phyloP scores from a whole-genome alignment of 345 rosid genomes.

The Melaleuca alternifolia region DNA sequence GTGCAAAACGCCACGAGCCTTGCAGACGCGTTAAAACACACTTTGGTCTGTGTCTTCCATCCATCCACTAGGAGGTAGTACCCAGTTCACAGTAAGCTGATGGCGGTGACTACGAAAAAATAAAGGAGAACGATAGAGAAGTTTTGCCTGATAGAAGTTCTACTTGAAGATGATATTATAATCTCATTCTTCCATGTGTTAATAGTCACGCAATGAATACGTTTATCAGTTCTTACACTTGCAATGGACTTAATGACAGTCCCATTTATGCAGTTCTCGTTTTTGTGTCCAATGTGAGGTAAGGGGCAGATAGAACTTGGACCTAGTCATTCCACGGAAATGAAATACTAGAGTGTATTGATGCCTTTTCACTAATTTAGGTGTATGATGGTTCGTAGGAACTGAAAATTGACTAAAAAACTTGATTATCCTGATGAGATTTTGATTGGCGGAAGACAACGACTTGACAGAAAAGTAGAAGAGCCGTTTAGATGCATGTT shows the following conservation, averaged over 20 bases:
- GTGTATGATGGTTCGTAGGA: background rate
- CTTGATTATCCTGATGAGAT: background rate
- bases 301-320: no score
- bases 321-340: no score
- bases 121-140: background rate
- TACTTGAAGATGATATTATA: background rate
- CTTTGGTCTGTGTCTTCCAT: background rate
- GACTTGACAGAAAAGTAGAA: background rate
- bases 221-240: no score
- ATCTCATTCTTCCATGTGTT: accelerated
- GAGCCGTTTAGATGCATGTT: background rate
- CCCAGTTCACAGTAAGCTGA: background rate
- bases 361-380: background rate
- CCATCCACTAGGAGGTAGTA: background rate
- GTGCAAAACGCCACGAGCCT: background rate
- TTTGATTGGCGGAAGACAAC: background rate
- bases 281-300: no score
- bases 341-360: background rate
- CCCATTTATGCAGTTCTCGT: no score
- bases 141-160: background rate
- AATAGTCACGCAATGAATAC: background rate
- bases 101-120: background rate
- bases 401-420: background rate
- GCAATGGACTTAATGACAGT: no score
- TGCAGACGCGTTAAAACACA: background rate